Evolutionary conservation across 164 flowering plant genomes (phyloP).

Genomic region (Kingdonia uniflora): DNA sequence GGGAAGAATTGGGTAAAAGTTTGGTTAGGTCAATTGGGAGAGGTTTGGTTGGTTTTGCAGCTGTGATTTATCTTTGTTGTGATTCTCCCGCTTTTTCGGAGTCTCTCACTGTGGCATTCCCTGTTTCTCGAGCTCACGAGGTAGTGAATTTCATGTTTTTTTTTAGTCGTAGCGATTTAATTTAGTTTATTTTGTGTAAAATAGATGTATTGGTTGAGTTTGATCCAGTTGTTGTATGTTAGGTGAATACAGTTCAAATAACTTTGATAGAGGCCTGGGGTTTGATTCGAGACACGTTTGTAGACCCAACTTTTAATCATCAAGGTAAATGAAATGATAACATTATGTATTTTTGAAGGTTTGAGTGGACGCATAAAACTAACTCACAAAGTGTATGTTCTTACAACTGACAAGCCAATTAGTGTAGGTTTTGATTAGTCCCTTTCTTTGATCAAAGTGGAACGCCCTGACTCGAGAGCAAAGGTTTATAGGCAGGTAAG

Average conservation of each 20-base stretch:
- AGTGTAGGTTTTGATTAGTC: too few species aligned
- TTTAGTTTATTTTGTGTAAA: neutral
- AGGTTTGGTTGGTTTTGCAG: slow-evolving; percentile 45
- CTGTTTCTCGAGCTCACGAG: slow-evolving; percentile 89
- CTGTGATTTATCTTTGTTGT: slow-evolving; percentile 26
- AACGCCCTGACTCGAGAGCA: too few species aligned
- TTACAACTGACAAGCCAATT: too few species aligned
- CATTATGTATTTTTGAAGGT: too few species aligned
- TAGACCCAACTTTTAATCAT: too few species aligned
- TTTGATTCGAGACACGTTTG: slow-evolving; percentile 80
- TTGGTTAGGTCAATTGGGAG: slow-evolving; percentile 27
- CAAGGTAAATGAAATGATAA: too few species aligned
- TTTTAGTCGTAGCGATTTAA: neutral
- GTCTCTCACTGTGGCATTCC: slow-evolving; percentile 88
- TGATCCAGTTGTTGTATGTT: neutral
- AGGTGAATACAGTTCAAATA: slow-evolving; percentile 93
- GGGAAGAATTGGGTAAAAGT: neutral
- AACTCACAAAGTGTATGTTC: too few species aligned
- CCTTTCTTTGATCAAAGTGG: too few species aligned
- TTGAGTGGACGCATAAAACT: too few species aligned
- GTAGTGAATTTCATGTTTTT: slow-evolving; percentile 19
- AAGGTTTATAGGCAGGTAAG: too few species aligned
- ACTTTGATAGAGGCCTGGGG: slow-evolving; percentile 97
- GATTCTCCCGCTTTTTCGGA: slow-evolving; percentile 64
- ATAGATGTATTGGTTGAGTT: neutral